Evolutionary conservation across 345 rosid species (phyloP).

Genomic region (Nephelium lappaceum): DNA sequence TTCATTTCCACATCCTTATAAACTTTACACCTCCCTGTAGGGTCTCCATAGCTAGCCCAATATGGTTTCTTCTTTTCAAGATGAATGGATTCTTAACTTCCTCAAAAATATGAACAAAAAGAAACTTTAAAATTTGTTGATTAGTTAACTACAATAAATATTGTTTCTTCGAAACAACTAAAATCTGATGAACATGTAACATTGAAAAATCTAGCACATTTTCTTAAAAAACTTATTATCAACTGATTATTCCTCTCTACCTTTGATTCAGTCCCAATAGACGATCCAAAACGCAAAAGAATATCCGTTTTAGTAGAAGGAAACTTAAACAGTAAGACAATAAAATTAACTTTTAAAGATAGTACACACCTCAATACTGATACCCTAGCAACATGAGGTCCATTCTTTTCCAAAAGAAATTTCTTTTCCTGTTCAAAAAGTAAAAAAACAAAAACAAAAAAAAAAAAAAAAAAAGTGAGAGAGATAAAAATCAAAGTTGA

Average conservation of each 20-base stretch:
- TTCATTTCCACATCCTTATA: background rate
- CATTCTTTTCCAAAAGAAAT: constrained; percentile 80
- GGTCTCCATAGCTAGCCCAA: background rate
- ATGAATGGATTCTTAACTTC: background rate
- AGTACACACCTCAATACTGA: constrained; percentile 76
- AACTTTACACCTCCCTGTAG: background rate
- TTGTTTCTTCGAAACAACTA: background rate
- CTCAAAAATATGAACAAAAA: background rate
- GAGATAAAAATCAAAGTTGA: background rate
- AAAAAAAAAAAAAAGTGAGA: constrained; percentile 3
- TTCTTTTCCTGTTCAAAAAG: constrained; percentile 77
- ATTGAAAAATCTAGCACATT: background rate
- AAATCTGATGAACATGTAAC: background rate
- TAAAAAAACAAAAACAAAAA: constrained; percentile 13
- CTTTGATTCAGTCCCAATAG: background rate
- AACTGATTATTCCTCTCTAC: background rate
- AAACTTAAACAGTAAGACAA: too few species aligned
- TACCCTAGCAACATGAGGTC: constrained; percentile 80
- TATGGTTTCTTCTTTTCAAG: background rate
- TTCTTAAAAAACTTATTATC: background rate
- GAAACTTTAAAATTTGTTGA: background rate
- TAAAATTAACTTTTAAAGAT: background rate
- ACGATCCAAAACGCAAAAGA: background rate
- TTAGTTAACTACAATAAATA: background rate
- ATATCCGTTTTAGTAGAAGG: background rate